Percentiles rank a stretch among this genome's conserved stretches.
Evolutionary conservation across 495 filamentous ascomycete species (phyloP).

Genomic region (Daldinia vernicosa): DNA sequence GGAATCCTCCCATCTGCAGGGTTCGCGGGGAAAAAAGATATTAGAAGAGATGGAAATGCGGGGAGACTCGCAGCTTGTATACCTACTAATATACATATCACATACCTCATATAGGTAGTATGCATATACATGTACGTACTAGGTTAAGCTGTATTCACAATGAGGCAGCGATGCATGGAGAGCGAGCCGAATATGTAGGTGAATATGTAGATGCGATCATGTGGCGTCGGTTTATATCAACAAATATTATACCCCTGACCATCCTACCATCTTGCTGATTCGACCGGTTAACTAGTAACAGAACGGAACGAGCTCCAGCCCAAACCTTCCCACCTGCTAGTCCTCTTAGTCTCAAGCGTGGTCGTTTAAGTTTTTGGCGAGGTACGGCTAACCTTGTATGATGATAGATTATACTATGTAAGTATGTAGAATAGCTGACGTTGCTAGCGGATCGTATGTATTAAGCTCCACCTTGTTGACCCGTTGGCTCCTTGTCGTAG

Average conservation of each 20-base stretch:
- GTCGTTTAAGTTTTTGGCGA: slow-evolving; percentile 25
- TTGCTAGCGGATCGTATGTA: slow-evolving; percentile 27
- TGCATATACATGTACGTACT: not conserved
- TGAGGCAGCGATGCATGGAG: slow-evolving; percentile 41
- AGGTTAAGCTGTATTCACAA: slow-evolving; percentile 5
- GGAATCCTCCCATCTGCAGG: slow-evolving; percentile 14
- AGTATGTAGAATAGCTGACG: slow-evolving; percentile 14
- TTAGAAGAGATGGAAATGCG: slow-evolving; percentile 25
- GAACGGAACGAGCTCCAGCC: slow-evolving; percentile 15
- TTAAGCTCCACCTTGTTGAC: slow-evolving; percentile 33
- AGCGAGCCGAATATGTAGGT: slow-evolving; percentile 18
- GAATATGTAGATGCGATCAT: slow-evolving; percentile 30
- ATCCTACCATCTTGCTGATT: slow-evolving; percentile 14
- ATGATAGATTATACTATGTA: slow-evolving; percentile 17
- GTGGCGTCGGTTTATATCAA: slow-evolving; percentile 33
- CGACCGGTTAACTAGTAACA: slow-evolving; percentile 13
- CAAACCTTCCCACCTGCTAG: slow-evolving; percentile 19
- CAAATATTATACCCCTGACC: slow-evolving; percentile 26
- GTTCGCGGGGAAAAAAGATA: slow-evolving; percentile 26
- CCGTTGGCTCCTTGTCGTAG: slow-evolving; percentile 17
- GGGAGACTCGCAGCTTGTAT: slow-evolving; percentile 28
- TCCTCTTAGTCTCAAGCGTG: slow-evolving; percentile 14
- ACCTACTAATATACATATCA: not conserved
- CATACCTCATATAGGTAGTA: not conserved
- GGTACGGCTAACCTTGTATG: slow-evolving; percentile 33